Evolutionary conservation across 352 stramenopile genomes (phyloP).

Genomic region (Globisporangium sylvaticum): DNA sequence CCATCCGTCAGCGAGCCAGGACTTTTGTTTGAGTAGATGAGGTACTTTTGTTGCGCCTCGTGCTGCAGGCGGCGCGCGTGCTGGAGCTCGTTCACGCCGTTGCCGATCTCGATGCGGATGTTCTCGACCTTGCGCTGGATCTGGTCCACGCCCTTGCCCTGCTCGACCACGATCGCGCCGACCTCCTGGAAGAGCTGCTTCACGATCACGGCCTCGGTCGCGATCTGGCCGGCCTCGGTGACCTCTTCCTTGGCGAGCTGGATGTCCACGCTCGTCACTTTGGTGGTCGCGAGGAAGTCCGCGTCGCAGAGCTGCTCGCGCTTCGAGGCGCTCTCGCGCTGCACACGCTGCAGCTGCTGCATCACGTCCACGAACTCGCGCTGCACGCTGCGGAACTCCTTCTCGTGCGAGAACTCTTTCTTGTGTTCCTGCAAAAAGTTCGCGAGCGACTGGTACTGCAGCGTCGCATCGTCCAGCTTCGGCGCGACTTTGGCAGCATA

Average conservation of each 20-base stretch:
- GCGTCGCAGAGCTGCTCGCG: conserved; percentile 66
- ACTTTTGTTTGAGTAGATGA: too few relatives aligned
- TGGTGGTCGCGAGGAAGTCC: conserved; percentile 54
- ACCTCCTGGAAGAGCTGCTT: conserved; percentile 72
- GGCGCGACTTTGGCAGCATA: conserved; percentile 43
- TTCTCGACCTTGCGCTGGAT: conserved; percentile 72
- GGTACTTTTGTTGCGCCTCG: conserved; percentile 63
- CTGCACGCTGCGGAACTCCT: conserved; percentile 48
- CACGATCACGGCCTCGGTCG: conserved; percentile 54
- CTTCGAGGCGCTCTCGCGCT: conserved; percentile 43
- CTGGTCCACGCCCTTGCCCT: conserved; percentile 64
- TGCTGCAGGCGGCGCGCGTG: conserved; percentile 56
- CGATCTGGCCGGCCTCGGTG: conserved; percentile 60
- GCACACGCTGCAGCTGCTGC: conserved; percentile 64
- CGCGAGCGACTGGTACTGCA: conserved; percentile 59
- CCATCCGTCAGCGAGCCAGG: too few relatives aligned
- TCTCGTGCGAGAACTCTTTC: conserved; percentile 40
- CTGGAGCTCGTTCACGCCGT: conserved; percentile 62
- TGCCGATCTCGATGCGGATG: conserved; percentile 70
- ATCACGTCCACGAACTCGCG: conserved; percentile 60
- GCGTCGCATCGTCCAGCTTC: conserved; percentile 49
- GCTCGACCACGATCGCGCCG: conserved; percentile 51
- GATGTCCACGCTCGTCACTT: conserved; percentile 62
- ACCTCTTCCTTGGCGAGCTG: conserved; percentile 77
- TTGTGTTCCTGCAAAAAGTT: conserved; percentile 62